phyloP scores from a whole-genome alignment of 2,329 filamentous ascomycete genomes.

The Xylariales sp. region DNA sequence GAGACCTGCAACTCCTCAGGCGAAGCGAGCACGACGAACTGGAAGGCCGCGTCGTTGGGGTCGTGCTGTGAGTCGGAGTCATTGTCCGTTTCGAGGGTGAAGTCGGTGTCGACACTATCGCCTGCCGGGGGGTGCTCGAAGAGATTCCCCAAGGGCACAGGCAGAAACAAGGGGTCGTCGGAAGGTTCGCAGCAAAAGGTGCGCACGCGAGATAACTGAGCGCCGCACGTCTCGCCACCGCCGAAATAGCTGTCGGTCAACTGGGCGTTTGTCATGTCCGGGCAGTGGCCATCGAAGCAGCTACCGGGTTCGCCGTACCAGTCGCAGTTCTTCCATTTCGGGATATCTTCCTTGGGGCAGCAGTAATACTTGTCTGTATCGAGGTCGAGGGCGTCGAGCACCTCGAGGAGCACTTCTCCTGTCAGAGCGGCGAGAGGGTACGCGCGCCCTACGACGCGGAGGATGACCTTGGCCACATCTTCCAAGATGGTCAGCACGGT shows the following conservation, averaged over 20 bases:
- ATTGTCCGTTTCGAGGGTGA: conserved; percentile 24
- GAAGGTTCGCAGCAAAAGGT: conserved; percentile 29
- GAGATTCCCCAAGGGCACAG: conserved; percentile 30
- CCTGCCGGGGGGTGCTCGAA: conserved; percentile 28
- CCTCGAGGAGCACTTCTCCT: too few relatives aligned
- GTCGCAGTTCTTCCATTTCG: conserved; percentile 27
- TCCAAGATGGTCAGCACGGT: conserved; percentile 16
- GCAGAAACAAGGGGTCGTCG: conserved; percentile 27
- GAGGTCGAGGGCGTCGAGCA: too few relatives aligned
- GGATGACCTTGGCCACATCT: conserved; percentile 15
- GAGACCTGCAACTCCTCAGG: conserved; percentile 29
- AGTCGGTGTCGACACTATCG: conserved; percentile 25
- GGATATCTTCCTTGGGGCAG: conserved; percentile 21
- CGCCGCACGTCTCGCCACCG: conserved; percentile 19
- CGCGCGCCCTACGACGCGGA: too few relatives aligned
- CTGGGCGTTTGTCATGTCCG: too few relatives aligned
- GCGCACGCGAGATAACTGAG: conserved; percentile 17
- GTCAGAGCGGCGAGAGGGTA: too few relatives aligned
- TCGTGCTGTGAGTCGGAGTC: conserved; percentile 19
- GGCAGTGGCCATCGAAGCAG: conserved; percentile 30
- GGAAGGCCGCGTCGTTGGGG: conserved; percentile 27
- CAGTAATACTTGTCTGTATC: conserved; percentile 21
- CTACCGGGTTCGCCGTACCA: conserved; percentile 30
- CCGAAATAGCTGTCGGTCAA: too few relatives aligned
- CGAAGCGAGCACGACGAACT: conserved; percentile 26